phyloP scores from a whole-genome alignment of 2,329 filamentous ascomycete genomes.

The Teratosphaeria viscida region DNA sequence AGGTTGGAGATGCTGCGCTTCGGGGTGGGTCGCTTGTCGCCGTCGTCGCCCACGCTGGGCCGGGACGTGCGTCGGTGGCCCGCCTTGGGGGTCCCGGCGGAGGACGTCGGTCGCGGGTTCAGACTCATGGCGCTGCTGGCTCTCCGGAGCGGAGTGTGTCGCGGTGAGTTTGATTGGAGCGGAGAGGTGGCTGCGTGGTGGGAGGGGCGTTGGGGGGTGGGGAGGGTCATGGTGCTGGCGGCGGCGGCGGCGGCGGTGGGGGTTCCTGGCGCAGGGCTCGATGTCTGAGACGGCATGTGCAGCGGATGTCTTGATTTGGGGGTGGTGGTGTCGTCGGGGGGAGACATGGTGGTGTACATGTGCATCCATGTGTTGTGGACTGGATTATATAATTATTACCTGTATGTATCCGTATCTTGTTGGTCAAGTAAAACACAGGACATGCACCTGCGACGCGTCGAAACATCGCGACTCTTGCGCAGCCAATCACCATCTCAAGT shows the following conservation, averaged over 20 bases:
- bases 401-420: background rate
- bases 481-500: background rate
- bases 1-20: conserved; percentile 26
- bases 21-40: conserved; percentile 18
- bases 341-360: background rate
- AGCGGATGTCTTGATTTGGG: background rate
- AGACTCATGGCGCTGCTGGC: conserved; percentile 20
- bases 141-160: conserved; percentile 8
- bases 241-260: background rate
- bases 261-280: background rate
- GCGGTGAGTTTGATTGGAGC: conserved; percentile 2
- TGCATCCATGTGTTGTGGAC: background rate
- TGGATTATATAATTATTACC: too few relatives aligned
- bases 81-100: conserved; percentile 8
- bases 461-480: background rate
- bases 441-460: background rate
- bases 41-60: conserved; percentile 15
- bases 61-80: conserved; percentile 15
- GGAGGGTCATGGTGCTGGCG: conserved; percentile 1
- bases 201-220: conserved; percentile 3
- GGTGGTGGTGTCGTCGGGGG: background rate
- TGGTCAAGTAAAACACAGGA: background rate
- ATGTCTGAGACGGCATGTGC: background rate
- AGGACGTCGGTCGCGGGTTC: conserved; percentile 1
- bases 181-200: conserved; percentile 5